phyloP scores from a whole-genome alignment of 495 filamentous ascomycete species.

The Hypoxylon rickii region DNA sequence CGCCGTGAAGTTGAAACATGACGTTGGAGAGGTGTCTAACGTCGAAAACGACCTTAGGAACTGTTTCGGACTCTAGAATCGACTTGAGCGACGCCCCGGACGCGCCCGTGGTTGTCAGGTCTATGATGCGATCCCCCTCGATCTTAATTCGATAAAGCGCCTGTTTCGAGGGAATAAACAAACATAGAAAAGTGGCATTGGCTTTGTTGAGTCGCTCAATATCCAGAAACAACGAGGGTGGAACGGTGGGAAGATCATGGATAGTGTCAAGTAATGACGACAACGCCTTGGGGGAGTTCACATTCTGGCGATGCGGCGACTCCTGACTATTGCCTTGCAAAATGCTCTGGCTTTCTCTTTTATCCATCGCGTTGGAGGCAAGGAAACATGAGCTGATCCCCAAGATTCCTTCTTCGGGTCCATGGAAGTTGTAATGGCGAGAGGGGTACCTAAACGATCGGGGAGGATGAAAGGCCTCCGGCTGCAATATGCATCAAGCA shows the following conservation, averaged over 20 bases:
- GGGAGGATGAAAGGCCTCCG: too few species aligned
- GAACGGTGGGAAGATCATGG: not conserved
- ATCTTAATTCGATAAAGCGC: not conserved
- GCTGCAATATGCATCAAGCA: too few species aligned
- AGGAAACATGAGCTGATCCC: too few species aligned
- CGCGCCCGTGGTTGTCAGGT: constrained; percentile 22
- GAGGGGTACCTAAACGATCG: too few species aligned
- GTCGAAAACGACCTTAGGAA: constrained; percentile 60
- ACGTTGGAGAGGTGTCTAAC: constrained; percentile 63
- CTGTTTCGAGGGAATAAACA: not conserved
- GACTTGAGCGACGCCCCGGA: constrained; percentile 48
- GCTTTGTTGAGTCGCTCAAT: not conserved
- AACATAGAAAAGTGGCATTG: not conserved
- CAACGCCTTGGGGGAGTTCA: not conserved
- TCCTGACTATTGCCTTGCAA: too few species aligned
- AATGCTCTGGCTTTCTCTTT: not conserved
- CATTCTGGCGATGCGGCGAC: not conserved
- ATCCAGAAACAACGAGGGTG: not conserved
- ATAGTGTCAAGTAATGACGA: not conserved
- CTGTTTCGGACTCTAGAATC: constrained; percentile 52
- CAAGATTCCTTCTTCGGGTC: too few species aligned
- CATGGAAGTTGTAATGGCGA: too few species aligned
- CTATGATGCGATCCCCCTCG: not conserved
- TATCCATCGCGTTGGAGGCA: not conserved
- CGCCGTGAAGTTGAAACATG: constrained; percentile 49